phyloP scores from a whole-genome alignment of 106 monocot genomes.

The Narthecium ossifragum region DNA sequence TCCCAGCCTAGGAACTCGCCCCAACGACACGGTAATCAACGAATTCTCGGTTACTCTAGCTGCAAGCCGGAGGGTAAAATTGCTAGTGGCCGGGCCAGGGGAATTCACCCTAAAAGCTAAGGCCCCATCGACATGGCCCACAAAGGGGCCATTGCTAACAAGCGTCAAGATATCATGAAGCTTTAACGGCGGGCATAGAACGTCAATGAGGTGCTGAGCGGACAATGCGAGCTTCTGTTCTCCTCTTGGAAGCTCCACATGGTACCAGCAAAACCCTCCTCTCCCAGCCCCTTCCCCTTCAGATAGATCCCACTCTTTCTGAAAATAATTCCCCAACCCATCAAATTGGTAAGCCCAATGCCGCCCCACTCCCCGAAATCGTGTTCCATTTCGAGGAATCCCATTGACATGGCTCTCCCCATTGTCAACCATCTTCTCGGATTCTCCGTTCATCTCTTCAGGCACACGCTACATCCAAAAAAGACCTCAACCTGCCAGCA shows the following conservation, averaged over 20 bases:
- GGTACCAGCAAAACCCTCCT: slow-evolving; percentile 66
- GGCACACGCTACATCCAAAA: no score
- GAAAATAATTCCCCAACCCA: slow-evolving; percentile 31
- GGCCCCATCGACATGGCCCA: slow-evolving; percentile 61
- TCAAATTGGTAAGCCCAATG: slow-evolving; percentile 39
- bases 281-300: slow-evolving; percentile 8
- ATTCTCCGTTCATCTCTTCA: no score
- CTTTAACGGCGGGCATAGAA: slow-evolving; percentile 83
- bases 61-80: slow-evolving; percentile 67
- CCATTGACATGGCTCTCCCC: background rate
- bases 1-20: slow-evolving; percentile 74
- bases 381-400: background rate
- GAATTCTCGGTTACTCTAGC: slow-evolving; percentile 70
- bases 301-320: slow-evolving; percentile 41
- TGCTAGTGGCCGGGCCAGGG: slow-evolving; percentile 58
- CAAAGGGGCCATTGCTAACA: slow-evolving; percentile 78
- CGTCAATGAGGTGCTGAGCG: slow-evolving; percentile 71
- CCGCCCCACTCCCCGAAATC: slow-evolving; percentile 3
- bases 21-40: slow-evolving; percentile 72
- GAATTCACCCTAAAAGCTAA: slow-evolving; percentile 84
- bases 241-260: slow-evolving; percentile 83
- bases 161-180: slow-evolving; percentile 91
- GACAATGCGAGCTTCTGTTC: slow-evolving; percentile 50
- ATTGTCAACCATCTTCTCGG: no score
- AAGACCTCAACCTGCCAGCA: no score